Conservation (phyloP, 164 flowering plant species). For the Vitis vinifera region ASM3070453v1 NC_081820.1:21887001-21887500, state of each 20-base stretch:
- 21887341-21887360: slow-evolving; percentile 3
- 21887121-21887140: too few relatives aligned
- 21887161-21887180: slow-evolving; percentile 11
- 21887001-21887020: not conserved
- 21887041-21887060: not conserved
- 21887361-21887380: not conserved
- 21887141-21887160: not conserved
- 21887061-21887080: too few relatives aligned
- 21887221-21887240: slow-evolving; percentile 85
- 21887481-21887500: too few relatives aligned
- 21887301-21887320: slow-evolving; percentile 38
- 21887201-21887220: slow-evolving; percentile 70
- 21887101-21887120: too few relatives aligned
- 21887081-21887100: too few relatives aligned
- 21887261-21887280: slow-evolving; percentile 47
- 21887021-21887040: not conserved
- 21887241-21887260: slow-evolving; percentile 80
- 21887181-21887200: slow-evolving; percentile 86
- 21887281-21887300: slow-evolving; percentile 59
- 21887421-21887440: not conserved
- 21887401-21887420: not conserved
- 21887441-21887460: too few relatives aligned
- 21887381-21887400: too few relatives aligned
- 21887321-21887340: slow-evolving; percentile 33
- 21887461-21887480: too few relatives aligned